Base-by-base conservation (phyloP, 202 grass and related monocot genomes). In the Setaria italica region DNA sequence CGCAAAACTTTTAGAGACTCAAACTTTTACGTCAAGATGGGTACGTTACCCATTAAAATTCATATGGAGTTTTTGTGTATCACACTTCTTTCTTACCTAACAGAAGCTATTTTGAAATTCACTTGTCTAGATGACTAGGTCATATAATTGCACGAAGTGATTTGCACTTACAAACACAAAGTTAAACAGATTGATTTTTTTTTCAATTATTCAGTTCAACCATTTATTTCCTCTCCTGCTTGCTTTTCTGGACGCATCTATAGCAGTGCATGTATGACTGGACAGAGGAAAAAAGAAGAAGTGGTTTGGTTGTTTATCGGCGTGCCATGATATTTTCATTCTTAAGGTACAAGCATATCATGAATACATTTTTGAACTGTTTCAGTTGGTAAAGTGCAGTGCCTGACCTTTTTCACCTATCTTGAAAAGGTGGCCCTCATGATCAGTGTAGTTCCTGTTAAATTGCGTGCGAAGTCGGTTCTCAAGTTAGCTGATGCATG, bases 401-500 rank as follows among this genome's bases (percentile, higher is more conserved):
- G 21, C 21, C 21, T 29, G 21, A 2, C 10, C 11, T 63, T 29
- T 33, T 63, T 60, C 11, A 63, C 13, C 11, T 63, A 63, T 63
- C 4, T 63, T 63, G 63, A 17, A 37, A 8, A 37, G 7, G 16
- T 15, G 21, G 7, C 34, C 49, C 37, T 29, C 48, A 3, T 32
- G 10, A 66, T 79, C 7, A 55, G 35, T 67, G 75, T 50, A 60
- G n/a, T 58, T 20, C 39, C 64, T 54, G 9, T 12, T 63, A 29
- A 39, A 8, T 77, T 13, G 54, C 11, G n/a, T 78, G 41, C 11
- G 21, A 73, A 54, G 34, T 54, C 21, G 9, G n/a, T 81, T 62
- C 56, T 32, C 16, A 46, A 66, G 81, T 64, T 82, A 50, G 79
- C 25, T 81, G 70, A 5, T 76, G 34, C 76, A 76, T 70, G 70